Conservation (phyloP, 2,329 filamentous ascomycete genomes). For the Madurella mycetomatis region DNA sequence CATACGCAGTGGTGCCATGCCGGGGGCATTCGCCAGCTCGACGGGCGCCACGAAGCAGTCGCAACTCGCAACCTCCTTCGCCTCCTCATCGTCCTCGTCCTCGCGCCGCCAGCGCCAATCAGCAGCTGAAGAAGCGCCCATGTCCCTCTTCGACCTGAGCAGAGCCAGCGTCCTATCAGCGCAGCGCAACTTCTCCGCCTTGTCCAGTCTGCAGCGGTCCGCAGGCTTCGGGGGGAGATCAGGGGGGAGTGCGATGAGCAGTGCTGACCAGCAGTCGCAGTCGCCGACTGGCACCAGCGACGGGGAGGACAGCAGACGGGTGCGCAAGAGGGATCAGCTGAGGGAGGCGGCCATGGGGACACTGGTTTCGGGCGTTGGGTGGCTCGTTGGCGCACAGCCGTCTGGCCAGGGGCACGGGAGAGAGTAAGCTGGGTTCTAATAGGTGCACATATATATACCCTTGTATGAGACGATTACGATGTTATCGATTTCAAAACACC, state of each 20-base stretch:
- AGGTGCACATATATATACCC: neutral
- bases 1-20: constrained; percentile 49
- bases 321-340: constrained; percentile 68
- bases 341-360: constrained; percentile 64
- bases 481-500: too few relatives aligned
- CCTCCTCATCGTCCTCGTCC: constrained; percentile 27
- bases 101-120: constrained; percentile 29
- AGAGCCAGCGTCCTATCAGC: constrained; percentile 57
- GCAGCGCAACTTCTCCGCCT: constrained; percentile 52
- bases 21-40: constrained; percentile 45
- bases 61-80: constrained; percentile 12
- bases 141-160: constrained; percentile 62
- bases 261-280: constrained; percentile 10
- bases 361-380: constrained; percentile 62
- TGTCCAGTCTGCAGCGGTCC: constrained; percentile 48
- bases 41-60: constrained; percentile 35
- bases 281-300: constrained; percentile 17
- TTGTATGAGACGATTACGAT: too few relatives aligned
- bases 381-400: constrained; percentile 55
- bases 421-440: constrained; percentile 1
- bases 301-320: constrained; percentile 35
- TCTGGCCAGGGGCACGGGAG: constrained; percentile 1
- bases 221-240: constrained; percentile 31
- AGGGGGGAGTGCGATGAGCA: constrained; percentile 19
- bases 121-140: constrained; percentile 51